Conservation (phyloP, 2,329 filamentous ascomycete species). For the Fusarium equiseti region DNA sequence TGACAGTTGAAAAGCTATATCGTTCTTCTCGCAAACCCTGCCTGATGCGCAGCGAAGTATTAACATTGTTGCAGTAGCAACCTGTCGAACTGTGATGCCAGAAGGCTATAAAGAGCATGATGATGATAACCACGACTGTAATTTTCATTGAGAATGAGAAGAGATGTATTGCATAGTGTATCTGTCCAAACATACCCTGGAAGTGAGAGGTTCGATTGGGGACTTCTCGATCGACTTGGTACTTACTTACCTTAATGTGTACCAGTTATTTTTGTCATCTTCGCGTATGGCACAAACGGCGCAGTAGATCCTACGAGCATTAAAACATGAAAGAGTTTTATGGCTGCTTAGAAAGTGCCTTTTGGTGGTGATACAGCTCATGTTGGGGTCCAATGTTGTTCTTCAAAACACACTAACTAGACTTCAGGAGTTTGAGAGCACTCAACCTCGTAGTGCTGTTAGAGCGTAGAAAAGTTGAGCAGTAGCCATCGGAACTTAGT, state of each 20-base stretch:
- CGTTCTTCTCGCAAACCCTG: not conserved
- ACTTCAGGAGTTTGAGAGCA: not conserved
- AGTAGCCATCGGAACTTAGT: not conserved
- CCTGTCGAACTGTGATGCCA: not conserved
- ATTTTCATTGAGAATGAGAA: not conserved
- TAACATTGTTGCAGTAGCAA: not conserved
- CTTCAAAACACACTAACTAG: not conserved
- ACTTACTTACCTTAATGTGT: not conserved
- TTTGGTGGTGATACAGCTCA: not conserved
- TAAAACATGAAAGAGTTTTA: not conserved
- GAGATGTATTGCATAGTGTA: not conserved
- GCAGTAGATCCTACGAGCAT: not conserved
- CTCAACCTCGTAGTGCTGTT: no score
- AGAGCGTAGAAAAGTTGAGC: not conserved
- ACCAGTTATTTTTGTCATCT: not conserved
- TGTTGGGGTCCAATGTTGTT: not conserved
- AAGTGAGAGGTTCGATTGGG: not conserved
- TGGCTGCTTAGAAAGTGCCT: not conserved
- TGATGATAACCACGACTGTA: not conserved
- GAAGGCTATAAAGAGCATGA: not conserved
- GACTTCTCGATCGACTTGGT: not conserved
- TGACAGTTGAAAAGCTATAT: not conserved
- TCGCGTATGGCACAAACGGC: not conserved
- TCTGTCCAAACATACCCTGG: not conserved
- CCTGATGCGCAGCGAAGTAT: not conserved